Evolutionary conservation across 805 yeast genomes (phyloP).

Genomic region (Hanseniaspora nectarophila): DNA sequence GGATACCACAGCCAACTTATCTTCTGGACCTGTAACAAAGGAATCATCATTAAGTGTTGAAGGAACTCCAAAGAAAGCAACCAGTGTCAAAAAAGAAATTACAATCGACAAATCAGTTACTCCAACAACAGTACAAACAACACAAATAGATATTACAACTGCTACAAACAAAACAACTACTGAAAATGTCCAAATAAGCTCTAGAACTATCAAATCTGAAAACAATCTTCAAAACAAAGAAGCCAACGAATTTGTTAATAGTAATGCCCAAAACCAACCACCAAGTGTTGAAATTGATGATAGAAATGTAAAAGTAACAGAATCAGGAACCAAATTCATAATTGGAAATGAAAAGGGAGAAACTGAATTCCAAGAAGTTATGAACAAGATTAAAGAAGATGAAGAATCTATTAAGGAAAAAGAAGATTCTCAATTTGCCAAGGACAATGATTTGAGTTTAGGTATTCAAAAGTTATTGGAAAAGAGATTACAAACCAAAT

Average conservation of each 20-base stretch:
- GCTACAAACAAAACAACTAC: background rate
- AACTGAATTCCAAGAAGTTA: background rate
- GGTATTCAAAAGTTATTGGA: background rate
- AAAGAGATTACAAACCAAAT: background rate
- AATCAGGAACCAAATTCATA: background rate
- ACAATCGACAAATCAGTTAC: background rate
- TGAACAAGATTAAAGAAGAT: slow-evolving; percentile 15
- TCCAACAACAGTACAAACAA: background rate
- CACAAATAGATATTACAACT: background rate
- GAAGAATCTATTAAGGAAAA: background rate
- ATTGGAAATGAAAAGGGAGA: background rate
- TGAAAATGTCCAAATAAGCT: background rate
- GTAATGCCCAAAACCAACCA: background rate
- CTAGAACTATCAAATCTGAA: background rate
- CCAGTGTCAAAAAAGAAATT: background rate
- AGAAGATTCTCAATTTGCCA: background rate
- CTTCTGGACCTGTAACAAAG: slow-evolving; percentile 2
- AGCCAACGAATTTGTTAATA: background rate
- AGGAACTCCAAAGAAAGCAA: slow-evolving; percentile 6
- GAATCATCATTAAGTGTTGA: slow-evolving; percentile 3
- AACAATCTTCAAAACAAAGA: background rate
- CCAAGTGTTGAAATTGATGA: slow-evolving; percentile 6
- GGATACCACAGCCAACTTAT: slow-evolving; percentile 5
- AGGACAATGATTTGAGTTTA: background rate
- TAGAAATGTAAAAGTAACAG: background rate